These are phyloP conservation scores for Brassica nigra DNA, from an alignment of 345 rosid species.

Conservation along the genomic window DNA sequence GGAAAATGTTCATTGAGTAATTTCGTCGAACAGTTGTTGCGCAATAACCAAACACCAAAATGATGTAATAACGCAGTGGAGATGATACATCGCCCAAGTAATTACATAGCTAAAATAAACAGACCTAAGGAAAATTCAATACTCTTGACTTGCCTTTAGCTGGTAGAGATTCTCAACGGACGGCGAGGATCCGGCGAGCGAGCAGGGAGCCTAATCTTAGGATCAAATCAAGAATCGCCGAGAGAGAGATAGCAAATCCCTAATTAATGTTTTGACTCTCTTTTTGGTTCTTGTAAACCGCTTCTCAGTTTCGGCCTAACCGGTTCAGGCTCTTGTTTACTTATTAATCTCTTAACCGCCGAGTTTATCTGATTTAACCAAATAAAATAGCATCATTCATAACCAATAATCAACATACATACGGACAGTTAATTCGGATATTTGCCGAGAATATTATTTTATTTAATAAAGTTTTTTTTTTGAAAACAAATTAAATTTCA, in stretches of 20 bases:
- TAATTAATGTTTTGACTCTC: not conserved
- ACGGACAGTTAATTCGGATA: not conserved
- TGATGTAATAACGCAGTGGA: not conserved
- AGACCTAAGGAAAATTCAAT: not conserved
- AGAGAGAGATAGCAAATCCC: not conserved
- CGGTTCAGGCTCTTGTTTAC: no score
- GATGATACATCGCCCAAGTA: not conserved
- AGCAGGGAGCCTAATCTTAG: not conserved
- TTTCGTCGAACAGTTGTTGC: slow-evolving; percentile 27
- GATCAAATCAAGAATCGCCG: not conserved
- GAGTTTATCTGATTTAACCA: not conserved
- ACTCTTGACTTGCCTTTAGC: slow-evolving; percentile 17
- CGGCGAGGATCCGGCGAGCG: slow-evolving; percentile 12
- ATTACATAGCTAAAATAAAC: not conserved
- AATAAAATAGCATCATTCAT: not conserved
- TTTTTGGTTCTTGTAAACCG: not conserved
- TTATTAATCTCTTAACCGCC: not conserved
- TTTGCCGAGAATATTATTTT: not conserved
- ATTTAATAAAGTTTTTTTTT: not conserved
- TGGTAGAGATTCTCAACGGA: not conserved
- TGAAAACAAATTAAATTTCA: not conserved
- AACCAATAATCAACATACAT: not conserved
- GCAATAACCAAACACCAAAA: slow-evolving; percentile 23
- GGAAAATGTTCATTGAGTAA: slow-evolving; percentile 12
- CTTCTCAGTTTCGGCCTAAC: not conserved